Evolutionary conservation across 225 moss, liverwort and hornwort species (phyloP).

Genomic region (Thuidium tamariscinum): DNA sequence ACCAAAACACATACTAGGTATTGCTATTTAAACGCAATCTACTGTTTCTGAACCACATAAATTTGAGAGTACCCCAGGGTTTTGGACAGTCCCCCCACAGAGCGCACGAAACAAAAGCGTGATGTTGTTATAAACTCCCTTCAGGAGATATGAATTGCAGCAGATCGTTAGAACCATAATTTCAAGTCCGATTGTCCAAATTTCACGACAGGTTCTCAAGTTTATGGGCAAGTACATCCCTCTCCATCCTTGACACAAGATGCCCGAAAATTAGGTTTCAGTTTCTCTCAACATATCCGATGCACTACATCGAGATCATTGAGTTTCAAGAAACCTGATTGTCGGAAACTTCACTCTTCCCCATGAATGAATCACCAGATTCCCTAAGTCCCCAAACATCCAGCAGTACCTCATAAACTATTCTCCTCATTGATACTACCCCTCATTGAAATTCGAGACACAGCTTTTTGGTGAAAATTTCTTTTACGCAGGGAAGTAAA

Average conservation of each 20-base stretch:
- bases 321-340: not conserved
- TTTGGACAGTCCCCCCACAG: not conserved
- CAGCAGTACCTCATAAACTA: not conserved
- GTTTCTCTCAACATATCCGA: not conserved
- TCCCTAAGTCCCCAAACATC: not conserved
- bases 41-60: not conserved
- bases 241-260: not conserved
- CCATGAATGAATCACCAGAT: not conserved
- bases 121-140: not conserved
- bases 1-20: not conserved
- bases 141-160: not conserved
- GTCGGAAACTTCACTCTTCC: not conserved
- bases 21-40: not conserved
- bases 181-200: not conserved
- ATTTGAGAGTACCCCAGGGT: not conserved
- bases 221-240: not conserved
- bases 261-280: slow-evolving; percentile 13
- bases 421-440: not conserved
- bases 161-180: not conserved
- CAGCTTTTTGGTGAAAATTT: not conserved
- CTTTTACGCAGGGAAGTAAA: not conserved
- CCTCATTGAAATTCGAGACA: not conserved
- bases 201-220: not conserved
- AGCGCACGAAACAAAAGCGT: not conserved
- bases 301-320: not conserved